phyloP scores from a whole-genome alignment of 805 yeast species.

The Priceomyces castillae region DNA sequence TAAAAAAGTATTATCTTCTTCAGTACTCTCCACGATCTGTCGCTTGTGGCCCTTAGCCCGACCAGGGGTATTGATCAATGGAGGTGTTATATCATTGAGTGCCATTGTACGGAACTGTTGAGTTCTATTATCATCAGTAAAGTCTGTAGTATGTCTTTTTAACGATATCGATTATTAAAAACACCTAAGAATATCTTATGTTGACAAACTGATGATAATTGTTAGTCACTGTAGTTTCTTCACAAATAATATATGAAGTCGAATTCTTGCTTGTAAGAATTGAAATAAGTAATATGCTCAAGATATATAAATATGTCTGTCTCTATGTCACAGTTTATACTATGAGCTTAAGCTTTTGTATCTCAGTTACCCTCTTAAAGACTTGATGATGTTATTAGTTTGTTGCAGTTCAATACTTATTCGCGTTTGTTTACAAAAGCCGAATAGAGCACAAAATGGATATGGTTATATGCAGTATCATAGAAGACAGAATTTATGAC shows the following conservation, averaged over 20 bases:
- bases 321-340: no score
- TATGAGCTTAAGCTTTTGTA: no score
- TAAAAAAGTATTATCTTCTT: conserved; percentile 49
- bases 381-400: not conserved
- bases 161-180: not conserved
- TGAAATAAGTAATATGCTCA: no score
- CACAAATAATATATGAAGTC: no score
- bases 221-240: not conserved
- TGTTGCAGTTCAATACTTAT: conserved; percentile 2
- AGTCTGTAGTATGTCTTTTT: not conserved
- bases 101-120: conserved; percentile 12
- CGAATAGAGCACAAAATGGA: not conserved
- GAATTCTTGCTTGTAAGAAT: no score
- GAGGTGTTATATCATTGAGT: conserved; percentile 13
- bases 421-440: conserved; percentile 9
- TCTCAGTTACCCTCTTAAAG: not conserved
- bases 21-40: conserved; percentile 9
- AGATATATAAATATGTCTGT: no score
- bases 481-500: no score
- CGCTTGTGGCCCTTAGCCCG: conserved; percentile 10
- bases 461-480: not conserved
- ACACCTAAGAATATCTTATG: not conserved
- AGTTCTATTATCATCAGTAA: not conserved
- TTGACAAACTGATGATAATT: not conserved
- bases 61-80: conserved; percentile 1